phyloP scores from a whole-genome alignment of 768 basidiomycete genomes.

The Phaeotremella fagi region DNA sequence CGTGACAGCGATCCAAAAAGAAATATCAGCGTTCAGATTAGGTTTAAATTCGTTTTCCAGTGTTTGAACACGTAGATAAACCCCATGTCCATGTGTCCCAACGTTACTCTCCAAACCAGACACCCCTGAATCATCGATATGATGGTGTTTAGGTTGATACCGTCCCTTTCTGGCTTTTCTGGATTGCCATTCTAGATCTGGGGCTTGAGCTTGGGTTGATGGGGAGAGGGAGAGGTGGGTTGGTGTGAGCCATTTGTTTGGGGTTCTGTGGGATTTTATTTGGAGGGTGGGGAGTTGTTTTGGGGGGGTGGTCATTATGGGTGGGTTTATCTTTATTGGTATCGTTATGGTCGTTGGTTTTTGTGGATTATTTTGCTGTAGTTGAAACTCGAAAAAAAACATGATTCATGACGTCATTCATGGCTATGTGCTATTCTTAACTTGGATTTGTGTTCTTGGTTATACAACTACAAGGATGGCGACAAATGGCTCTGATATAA shows the following conservation, averaged over 20 bases:
- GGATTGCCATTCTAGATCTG: conserved; percentile 19
- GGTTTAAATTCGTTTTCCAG: conserved; percentile 29
- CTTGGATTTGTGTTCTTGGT: no score
- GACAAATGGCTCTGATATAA: no score
- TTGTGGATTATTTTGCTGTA: no score
- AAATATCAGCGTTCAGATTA: conserved; percentile 33
- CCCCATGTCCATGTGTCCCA: neutral
- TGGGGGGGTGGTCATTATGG: no score
- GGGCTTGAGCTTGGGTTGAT: neutral
- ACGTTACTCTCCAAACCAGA: neutral
- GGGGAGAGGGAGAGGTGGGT: conserved; percentile 15
- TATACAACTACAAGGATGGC: no score
- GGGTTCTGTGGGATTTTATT: conserved; percentile 8
- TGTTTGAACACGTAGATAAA: conserved; percentile 13
- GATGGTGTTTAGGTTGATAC: conserved; percentile 17
- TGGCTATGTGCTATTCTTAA: no score
- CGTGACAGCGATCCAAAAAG: conserved; percentile 42
- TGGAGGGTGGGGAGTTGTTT: neutral
- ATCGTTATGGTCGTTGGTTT: no score
- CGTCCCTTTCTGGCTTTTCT: conserved; percentile 39
- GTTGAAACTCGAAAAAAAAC: no score
- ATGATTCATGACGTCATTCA: no score
- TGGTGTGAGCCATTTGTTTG: conserved; percentile 16
- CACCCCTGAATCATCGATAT: conserved; percentile 15
- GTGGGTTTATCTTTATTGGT: no score